phyloP scores from a whole-genome alignment of 2,329 filamentous ascomycete species.

The Venturia nashicola region DNA sequence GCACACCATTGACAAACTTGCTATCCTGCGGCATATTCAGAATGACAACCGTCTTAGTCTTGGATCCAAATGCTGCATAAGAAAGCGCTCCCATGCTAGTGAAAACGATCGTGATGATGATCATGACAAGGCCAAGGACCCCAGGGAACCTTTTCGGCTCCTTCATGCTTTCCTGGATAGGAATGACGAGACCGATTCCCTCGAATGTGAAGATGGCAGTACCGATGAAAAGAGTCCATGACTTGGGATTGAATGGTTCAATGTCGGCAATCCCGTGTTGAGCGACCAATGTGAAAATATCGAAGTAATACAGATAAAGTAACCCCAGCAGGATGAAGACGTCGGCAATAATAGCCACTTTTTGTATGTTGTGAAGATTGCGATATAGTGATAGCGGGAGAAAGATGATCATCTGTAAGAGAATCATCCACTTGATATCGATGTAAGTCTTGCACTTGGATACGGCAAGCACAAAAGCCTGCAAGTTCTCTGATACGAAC shows the following conservation, averaged over 20 bases:
- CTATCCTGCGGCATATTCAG: slow-evolving; percentile 93
- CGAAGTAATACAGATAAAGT: slow-evolving; percentile 91
- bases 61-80: slow-evolving; percentile 89
- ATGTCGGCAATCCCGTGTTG: slow-evolving; percentile 72
- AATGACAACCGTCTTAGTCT: slow-evolving; percentile 91
- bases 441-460: slow-evolving; percentile 77
- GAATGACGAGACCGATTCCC: slow-evolving; percentile 92
- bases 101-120: slow-evolving; percentile 87
- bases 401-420: slow-evolving; percentile 94
- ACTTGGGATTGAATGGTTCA: slow-evolving; percentile 73
- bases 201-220: slow-evolving; percentile 99
- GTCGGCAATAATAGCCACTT: slow-evolving; percentile 87
- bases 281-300: slow-evolving; percentile 64
- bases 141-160: slow-evolving; percentile 79
- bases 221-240: slow-evolving; percentile 97
- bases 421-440: slow-evolving; percentile 76
- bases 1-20: slow-evolving; percentile 88
- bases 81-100: slow-evolving; percentile 83
- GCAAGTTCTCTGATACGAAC: slow-evolving; percentile 89
- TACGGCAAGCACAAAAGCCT: slow-evolving; percentile 88
- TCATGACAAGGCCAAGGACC: slow-evolving; percentile 83
- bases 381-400: slow-evolving; percentile 84
- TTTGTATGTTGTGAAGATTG: slow-evolving; percentile 94
- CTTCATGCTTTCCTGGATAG: slow-evolving; percentile 95
- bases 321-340: slow-evolving; percentile 88